Base-by-base conservation (phyloP, 129 eudicot species). In the Tanacetum coccineum region DNA sequence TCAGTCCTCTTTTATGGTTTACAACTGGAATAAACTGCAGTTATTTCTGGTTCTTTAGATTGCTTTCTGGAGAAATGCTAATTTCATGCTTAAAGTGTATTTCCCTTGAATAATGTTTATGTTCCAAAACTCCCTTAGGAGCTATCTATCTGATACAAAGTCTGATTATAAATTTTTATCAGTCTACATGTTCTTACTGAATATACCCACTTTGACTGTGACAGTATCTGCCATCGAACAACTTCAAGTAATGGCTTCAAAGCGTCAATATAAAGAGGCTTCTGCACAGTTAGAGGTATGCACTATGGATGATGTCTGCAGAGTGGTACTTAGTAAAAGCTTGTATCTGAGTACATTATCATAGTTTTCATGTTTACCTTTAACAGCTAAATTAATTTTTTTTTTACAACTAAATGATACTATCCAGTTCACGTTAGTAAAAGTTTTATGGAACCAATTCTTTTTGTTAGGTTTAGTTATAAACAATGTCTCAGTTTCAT, bases 241-340 rank as follows among this genome's bases (percentile, higher is more conserved):
- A 80, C 97, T 94, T 69, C 99, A 94, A 83, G 86, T 84, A 66
- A 94, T 89, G 99, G 99, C 97, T 83, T 94, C 99, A 63, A 94
- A 89, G 78, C 74, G 97, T 42, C 99, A 87, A 74, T 94, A 94
- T 79, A 94, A 87, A 81, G 99, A 94, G 84, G 99, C 95, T 64
- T 93, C 99, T 81, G 99, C 99, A 54, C 99, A 94, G 68, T 78
- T 89, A 28, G 99, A 94, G 97, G 99, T 94, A 80, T 75, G 60
- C 18, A 19, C 72, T 4, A 49, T 13, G 7, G 13, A 49, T 22
- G 45, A 28, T 36, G 52, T 67, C 51, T 67, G 22, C 68, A 48
- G 28, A 40, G 13, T 66, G 44, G 50, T 46, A 67, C 26, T 44
- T 74, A 58, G 50, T 52, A 18, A 22, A 42, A 67, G 50, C 10